Conservation (phyloP, 2,329 filamentous ascomycete species). For the Fragosphaeria purpurea region DNA sequence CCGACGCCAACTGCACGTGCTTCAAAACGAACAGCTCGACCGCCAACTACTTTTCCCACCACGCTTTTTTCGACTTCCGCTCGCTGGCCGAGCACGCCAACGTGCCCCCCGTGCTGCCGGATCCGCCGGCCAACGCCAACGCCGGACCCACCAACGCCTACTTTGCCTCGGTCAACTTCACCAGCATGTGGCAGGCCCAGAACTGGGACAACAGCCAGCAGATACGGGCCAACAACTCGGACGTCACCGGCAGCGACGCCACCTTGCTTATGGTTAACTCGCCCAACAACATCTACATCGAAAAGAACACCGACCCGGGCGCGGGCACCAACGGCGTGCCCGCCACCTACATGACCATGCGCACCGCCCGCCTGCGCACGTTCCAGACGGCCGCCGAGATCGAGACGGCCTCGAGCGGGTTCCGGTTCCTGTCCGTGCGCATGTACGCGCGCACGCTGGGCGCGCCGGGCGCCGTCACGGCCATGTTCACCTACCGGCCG, state of each 20-base stretch:
- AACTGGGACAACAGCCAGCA: conserved; percentile 28
- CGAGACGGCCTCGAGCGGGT: conserved; percentile 18
- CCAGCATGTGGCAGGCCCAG: conserved; percentile 26
- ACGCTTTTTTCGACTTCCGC: conserved; percentile 42
- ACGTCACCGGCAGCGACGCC: conserved; percentile 18
- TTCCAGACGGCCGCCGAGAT: conserved; percentile 22
- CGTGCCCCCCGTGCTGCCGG: conserved; percentile 23
- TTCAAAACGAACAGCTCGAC: conserved; percentile 37
- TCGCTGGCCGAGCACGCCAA: conserved; percentile 28
- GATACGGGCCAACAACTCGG: conserved; percentile 11
- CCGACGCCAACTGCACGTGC: conserved; percentile 33
- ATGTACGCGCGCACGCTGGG: conserved; percentile 23
- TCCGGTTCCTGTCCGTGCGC: conserved; percentile 22
- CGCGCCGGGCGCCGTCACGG: conserved; percentile 21
- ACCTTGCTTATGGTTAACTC: conserved; percentile 28
- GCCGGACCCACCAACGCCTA: conserved; percentile 28
- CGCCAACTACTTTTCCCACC: conserved; percentile 32
- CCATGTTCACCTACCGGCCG: conserved; percentile 25
- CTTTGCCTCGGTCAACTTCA: conserved; percentile 28
- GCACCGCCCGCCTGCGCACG: conserved; percentile 9
- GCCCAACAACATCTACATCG: conserved; percentile 31
- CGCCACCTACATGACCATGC: conserved; percentile 13
- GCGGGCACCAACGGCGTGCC: conserved; percentile 5
- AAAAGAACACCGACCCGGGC: conserved; percentile 22
- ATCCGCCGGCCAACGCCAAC: conserved; percentile 17